Conservation (phyloP, 768 basidiomycete species). For the Naganishia vaughanmartiniae region DNA sequence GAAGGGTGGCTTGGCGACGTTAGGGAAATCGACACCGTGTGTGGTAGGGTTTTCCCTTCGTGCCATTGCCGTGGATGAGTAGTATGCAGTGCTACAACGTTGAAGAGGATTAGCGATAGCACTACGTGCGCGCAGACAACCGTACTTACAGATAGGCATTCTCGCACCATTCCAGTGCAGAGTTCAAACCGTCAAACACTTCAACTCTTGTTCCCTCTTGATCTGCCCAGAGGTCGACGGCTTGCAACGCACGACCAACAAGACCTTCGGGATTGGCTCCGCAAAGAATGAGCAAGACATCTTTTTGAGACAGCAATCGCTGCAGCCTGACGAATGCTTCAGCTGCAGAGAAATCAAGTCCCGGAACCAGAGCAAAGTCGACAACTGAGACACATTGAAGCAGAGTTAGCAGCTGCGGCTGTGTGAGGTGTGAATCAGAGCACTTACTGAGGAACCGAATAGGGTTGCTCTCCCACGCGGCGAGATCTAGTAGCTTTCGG, state of each 20-base stretch:
- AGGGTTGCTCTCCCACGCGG: conserved; percentile 69
- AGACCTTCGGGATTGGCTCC: conserved; percentile 63
- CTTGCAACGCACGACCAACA: conserved; percentile 69
- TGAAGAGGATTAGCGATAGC: not conserved
- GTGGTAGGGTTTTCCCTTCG: conserved; percentile 22
- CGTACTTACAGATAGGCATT: conserved; percentile 83
- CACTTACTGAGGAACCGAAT: conserved; percentile 71
- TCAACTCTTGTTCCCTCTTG: conserved; percentile 71
- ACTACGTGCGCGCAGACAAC: conserved; percentile 56
- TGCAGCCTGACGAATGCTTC: conserved; percentile 93
- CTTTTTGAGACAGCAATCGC: conserved; percentile 68
- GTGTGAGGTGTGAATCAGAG: not conserved
- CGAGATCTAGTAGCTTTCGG: conserved; percentile 67
- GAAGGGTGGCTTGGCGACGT: conserved; percentile 54
- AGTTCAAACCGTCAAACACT: conserved; percentile 74
- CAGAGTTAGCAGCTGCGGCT: not conserved
- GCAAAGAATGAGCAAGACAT: conserved; percentile 84
- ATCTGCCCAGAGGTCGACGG: conserved; percentile 69
- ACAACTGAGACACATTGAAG: conserved; percentile 55
- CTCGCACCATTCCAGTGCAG: conserved; percentile 96
- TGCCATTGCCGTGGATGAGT: conserved; percentile 35
- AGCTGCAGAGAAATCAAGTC: conserved; percentile 90
- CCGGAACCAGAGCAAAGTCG: conserved; percentile 78
- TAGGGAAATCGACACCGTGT: conserved; percentile 43
- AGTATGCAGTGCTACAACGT: conserved; percentile 47